Percentiles rank a stretch among this genome's conserved stretches.
phyloP scores from a whole-genome alignment of 2,329 filamentous ascomycete genomes.

The Aspergillus sclerotialis region DNA sequence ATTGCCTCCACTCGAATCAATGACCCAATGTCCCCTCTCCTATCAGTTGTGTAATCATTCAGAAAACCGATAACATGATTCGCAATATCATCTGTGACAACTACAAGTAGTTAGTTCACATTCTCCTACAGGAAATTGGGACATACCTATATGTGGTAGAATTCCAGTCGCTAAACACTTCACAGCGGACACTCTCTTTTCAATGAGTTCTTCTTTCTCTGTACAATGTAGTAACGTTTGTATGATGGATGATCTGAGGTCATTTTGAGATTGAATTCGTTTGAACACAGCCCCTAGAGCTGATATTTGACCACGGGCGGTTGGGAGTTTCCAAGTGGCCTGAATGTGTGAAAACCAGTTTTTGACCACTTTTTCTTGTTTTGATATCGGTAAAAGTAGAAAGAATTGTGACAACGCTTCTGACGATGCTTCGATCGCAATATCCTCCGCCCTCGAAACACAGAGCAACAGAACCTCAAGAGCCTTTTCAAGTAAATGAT shows the following conservation, averaged over 20 bases:
- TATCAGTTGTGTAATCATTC: slow-evolving; percentile 85
- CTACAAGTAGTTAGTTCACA: slow-evolving; percentile 20
- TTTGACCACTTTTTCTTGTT: slow-evolving; percentile 29
- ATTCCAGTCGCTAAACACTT: slow-evolving; percentile 31
- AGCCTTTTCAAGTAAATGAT: slow-evolving; percentile 20
- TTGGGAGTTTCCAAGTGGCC: slow-evolving; percentile 28
- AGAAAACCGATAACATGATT: slow-evolving; percentile 41
- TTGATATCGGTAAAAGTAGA: slow-evolving; percentile 23
- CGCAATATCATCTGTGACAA: slow-evolving; percentile 20
- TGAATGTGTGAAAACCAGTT: slow-evolving; percentile 34
- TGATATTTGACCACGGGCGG: slow-evolving; percentile 38
- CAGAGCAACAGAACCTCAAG: slow-evolving; percentile 32
- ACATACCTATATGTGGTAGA: slow-evolving; percentile 31
- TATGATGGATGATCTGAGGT: slow-evolving; percentile 22
- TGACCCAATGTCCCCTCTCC: slow-evolving; percentile 84
- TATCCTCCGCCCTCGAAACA: slow-evolving; percentile 33
- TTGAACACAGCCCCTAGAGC: slow-evolving; percentile 35
- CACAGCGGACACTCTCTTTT: slow-evolving; percentile 35
- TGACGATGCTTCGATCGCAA: slow-evolving; percentile 34
- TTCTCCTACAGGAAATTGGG: neutral
- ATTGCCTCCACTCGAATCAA: slow-evolving; percentile 76
- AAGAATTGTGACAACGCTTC: slow-evolving; percentile 34
- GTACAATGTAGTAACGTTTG: slow-evolving; percentile 28
- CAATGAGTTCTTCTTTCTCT: slow-evolving; percentile 31
- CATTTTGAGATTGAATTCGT: slow-evolving; percentile 17